Base-by-base conservation (phyloP, 2,329 filamentous ascomycete species). In the Colletotrichum sp. region DNA sequence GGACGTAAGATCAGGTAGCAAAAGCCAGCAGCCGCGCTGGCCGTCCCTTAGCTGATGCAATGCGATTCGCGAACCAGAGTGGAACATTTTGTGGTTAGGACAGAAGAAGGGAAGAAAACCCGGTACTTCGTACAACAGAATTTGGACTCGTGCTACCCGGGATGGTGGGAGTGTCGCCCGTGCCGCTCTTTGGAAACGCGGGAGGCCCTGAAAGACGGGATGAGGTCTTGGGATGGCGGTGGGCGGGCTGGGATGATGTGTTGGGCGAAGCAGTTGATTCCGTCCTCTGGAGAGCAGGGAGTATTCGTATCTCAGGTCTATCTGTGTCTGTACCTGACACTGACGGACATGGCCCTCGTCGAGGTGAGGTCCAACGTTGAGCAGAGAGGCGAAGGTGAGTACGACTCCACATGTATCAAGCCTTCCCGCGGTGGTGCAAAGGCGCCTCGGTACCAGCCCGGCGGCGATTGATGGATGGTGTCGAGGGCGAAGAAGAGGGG, bases 61-160 rank as follows among this genome's bases (percentile, higher is more conserved):
- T 61, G 30, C 68, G 62, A 75, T 56, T 75, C 61, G 62, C 62
- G 58, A 70, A 69, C 55, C 66, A 69, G 34, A 64, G 21, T 58
- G 38, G 18, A 56, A 56, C 34, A 55, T 12, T 28, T 36, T 34
- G 32, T 36, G 43, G 69, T 28, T 26, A 26, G 15, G 24, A 18
- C 60, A 65, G 60, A 71, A 58, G 16, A 21, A n/a, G 56, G 66
- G 66, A 32, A 68, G 24, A 28, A n/a, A 60, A 32, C 30, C 52
- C 52, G 52, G 52, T n/a, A 61, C 28, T 13, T 52, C 10, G 43
- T 52, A 21, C 43, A 52, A 52, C 43, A 52, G 43, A 13, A 13
- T 52, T 55, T 56, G 36, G 28, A 32, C 16, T 73, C 28, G 38
- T 69, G 65, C 16, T 26, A 52, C 56, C 28, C 55, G 26, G 28